Conservation (phyloP, 148 eudicot genomes). For the Suaeda aralocaspica region DNA sequence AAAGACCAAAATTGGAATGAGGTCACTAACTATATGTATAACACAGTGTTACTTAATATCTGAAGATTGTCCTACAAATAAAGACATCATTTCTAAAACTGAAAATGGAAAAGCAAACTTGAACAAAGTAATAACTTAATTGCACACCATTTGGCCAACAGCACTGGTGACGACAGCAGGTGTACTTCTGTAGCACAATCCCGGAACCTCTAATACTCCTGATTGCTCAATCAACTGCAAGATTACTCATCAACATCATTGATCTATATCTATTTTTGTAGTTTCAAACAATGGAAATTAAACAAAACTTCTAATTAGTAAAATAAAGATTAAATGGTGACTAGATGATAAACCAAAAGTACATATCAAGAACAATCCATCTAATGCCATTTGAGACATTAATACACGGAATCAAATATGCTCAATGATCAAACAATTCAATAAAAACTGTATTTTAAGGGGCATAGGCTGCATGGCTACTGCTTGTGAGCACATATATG, state of each 20-base stretch:
- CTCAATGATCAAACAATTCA: neutral
- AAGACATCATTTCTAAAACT: neutral
- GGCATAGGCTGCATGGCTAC: neutral
- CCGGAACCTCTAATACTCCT: conserved; percentile 52
- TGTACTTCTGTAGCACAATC: conserved; percentile 43
- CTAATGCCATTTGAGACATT: neutral
- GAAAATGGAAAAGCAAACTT: conserved; percentile 2
- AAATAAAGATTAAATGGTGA: neutral
- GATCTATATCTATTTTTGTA: neutral
- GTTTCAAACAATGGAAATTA: neutral
- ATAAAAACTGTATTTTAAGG: neutral
- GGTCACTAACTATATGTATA: too few relatives aligned
- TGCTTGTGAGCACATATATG: neutral
- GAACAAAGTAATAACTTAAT: neutral
- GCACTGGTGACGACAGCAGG: conserved; percentile 68
- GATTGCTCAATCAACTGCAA: conserved; percentile 78
- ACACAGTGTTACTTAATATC: neutral
- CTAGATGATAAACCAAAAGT: neutral
- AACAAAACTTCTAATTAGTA: neutral
- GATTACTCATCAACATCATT: neutral
- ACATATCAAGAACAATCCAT: conserved; percentile 5
- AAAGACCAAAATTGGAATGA: too few relatives aligned
- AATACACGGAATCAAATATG: neutral
- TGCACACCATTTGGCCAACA: conserved; percentile 79
- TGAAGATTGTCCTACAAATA: neutral